These are phyloP conservation scores for Lonicera japonica DNA, from an alignment of 129 eudicot genomes.

Conservation along the genomic window DNA sequence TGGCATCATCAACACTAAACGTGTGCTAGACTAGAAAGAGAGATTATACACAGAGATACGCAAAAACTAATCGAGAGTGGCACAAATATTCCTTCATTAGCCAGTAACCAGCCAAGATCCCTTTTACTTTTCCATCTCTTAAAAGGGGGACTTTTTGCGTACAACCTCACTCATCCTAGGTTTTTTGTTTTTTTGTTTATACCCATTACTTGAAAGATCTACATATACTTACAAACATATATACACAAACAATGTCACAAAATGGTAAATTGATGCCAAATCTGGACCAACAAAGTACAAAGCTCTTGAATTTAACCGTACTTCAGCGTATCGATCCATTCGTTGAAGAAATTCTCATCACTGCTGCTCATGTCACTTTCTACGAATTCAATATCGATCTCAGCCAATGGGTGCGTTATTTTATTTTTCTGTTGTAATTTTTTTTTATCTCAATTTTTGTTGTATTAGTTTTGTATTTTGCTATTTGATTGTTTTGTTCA, in stretches of 20 bases:
- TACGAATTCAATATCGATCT: conserved; percentile 67
- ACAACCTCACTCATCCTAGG: too few relatives aligned
- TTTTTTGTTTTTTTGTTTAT: too few relatives aligned
- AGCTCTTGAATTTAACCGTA: conserved; percentile 61
- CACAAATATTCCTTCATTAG: too few relatives aligned
- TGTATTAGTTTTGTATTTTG: not conserved
- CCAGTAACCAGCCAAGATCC: too few relatives aligned
- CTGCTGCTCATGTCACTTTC: conserved; percentile 81
- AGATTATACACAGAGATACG: too few relatives aligned
- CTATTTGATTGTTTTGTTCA: not conserved
- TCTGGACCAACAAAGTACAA: conserved; percentile 66
- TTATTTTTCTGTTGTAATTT: not conserved
- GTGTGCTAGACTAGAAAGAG: too few relatives aligned
- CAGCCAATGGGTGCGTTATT: conserved; percentile 82
- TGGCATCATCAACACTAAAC: too few relatives aligned
- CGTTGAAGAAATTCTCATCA: conserved; percentile 69
- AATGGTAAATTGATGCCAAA: conserved; percentile 67
- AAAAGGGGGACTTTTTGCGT: too few relatives aligned
- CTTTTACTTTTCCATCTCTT: not conserved
- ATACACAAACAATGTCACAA: conserved; percentile 37
- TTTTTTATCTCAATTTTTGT: not conserved
- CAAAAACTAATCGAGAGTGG: too few relatives aligned
- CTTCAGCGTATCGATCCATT: conserved; percentile 75
- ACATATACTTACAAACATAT: not conserved
- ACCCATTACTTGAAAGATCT: not conserved